Evolutionary conservation across 331 rosid species (phyloP), one percentile per base, ranked within the genome.

Genomic region (Rosa hybrid): DNA sequence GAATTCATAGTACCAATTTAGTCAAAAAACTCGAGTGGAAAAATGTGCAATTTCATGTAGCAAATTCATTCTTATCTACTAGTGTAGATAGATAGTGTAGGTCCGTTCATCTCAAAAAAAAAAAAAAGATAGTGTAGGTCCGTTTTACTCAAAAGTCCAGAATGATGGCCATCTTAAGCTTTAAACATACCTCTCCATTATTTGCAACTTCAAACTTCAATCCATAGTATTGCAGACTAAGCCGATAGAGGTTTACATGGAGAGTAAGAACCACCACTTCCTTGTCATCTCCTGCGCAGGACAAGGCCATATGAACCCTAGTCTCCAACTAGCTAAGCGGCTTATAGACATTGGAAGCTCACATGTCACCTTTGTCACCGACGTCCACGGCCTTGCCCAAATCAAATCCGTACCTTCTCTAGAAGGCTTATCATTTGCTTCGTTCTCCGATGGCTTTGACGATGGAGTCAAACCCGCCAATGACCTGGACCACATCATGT

Each of bases 361-460:
- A 8, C 71, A 73, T 5, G 90, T 80, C 68, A 87, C 85, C 41
- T 84, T 75, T 65, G 78, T 75, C 80, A 85, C 87, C 70, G 57
- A 86, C 78, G 25, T 39, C 76, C 57, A 14, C 23, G 70, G 44
- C 56, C 70, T 62, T 50, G 11, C 72, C 57, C 20, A 45, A 82
- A 62, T 76, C 30, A 76, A 62, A 63, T 76, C 81, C 4, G 46
- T 81, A 1, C 39, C 86, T 49, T 21, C 72, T 9, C 2, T 68
- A 1, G 14, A 68, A 39, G 90, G 88, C 75, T 65, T 89, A 42
- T 76, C 90, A 48, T 72, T 78, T 48, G 86, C 83, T 65, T 18
- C 85, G 9, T 87, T 84, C 86, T 89, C 97, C 27, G 90, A 89
- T 21, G 92, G 96, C 63, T 80, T 34, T 44, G 96, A 90, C 76